phyloP scores from a whole-genome alignment of 352 stramenopile species.

The Phytopythium litorale region DNA sequence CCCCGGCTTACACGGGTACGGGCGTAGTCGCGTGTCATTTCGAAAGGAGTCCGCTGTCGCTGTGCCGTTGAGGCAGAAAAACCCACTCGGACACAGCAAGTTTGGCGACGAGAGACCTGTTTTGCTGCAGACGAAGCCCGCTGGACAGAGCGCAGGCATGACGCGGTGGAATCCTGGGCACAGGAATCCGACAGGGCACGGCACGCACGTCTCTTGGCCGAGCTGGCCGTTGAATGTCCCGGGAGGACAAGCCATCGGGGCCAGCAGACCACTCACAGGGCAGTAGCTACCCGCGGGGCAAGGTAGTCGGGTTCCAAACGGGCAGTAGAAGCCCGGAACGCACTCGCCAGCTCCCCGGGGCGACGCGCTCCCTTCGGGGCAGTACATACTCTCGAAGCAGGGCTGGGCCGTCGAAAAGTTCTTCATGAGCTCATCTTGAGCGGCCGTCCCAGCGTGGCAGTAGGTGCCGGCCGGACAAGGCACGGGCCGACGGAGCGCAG shows the following conservation, averaged over 20 bases:
- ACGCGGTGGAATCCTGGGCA: slow-evolving; percentile 92
- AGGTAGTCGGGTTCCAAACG: slow-evolving; percentile 78
- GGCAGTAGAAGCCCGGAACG: slow-evolving; percentile 90
- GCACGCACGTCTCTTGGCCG: slow-evolving; percentile 81
- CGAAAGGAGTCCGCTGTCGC: slow-evolving; percentile 93
- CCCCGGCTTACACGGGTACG: slow-evolving; percentile 93
- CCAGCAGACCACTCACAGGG: slow-evolving; percentile 69
- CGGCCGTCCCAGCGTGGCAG: slow-evolving; percentile 87
- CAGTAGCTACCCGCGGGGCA: slow-evolving; percentile 94
- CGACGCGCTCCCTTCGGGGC: slow-evolving; percentile 81
- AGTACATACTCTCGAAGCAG: slow-evolving; percentile 90
- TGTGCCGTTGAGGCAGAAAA: slow-evolving; percentile 94
- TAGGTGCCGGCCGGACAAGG: slow-evolving; percentile 87
- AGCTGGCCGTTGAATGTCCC: slow-evolving; percentile 94
- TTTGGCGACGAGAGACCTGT: slow-evolving; percentile 85
- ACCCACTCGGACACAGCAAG: slow-evolving; percentile 91
- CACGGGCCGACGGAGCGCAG: slow-evolving; percentile 73
- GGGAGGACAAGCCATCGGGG: slow-evolving; percentile 89
- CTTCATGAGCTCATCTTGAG: slow-evolving; percentile 70
- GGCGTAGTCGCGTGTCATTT: slow-evolving; percentile 95
- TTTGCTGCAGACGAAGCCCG: slow-evolving; percentile 92
- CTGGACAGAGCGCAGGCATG: slow-evolving; percentile 89
- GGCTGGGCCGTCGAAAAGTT: slow-evolving; percentile 88
- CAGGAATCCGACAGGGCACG: slow-evolving; percentile 91
- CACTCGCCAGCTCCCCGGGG: slow-evolving; percentile 86